Base-by-base conservation (phyloP, 176 grass and related monocot species). In the Luzula sylvatica region DNA sequence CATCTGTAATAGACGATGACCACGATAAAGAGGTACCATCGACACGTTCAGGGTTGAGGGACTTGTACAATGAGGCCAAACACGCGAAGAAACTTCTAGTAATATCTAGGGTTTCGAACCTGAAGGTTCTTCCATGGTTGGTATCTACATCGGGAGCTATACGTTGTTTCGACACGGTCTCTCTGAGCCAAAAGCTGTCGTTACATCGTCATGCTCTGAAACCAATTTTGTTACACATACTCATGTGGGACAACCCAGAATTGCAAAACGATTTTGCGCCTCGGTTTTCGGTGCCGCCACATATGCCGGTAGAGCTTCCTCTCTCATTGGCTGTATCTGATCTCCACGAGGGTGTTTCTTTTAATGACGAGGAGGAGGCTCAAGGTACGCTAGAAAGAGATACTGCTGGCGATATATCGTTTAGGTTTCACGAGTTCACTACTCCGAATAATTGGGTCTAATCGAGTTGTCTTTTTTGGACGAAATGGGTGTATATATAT, bases 121-220 rank as follows among this genome's bases (percentile, higher is more conserved):
- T 68, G 3, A 90, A 98, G 67, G 78, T 90, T 4, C 75, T 98
- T 26, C 84, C 85, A 24, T 98, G 90, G 92, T 69, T 88, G 54
- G 81, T 80, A n/a, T 98, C 85, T 2, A 73, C 85, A 42, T 76
- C 71, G 17, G 85, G 85, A 25, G 85, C 74, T 29, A 82, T 90
- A 43, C 81, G 85, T 38, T 96, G 90, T 71, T 96, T 96, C 42
- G 90, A 96, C 67, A 96, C 90, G 15, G 77, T 96, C 28, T 96
- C 90, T 11, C 70, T 98, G 58, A 98, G 92, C 75, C 85, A 86
- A 60, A 98, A 90, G 28, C 78, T 90, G 50, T 98, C 85, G 2
- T 59, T 98, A 75, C 92, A 90, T 65, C 81, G 85, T n/a, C 85
- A 98, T 42, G 92, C 85, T 1, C 40, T 72, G 53, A 70, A 77